phyloP scores from a whole-genome alignment of 1,284 basidiomycete genomes.

The Ustilago lituana region DNA sequence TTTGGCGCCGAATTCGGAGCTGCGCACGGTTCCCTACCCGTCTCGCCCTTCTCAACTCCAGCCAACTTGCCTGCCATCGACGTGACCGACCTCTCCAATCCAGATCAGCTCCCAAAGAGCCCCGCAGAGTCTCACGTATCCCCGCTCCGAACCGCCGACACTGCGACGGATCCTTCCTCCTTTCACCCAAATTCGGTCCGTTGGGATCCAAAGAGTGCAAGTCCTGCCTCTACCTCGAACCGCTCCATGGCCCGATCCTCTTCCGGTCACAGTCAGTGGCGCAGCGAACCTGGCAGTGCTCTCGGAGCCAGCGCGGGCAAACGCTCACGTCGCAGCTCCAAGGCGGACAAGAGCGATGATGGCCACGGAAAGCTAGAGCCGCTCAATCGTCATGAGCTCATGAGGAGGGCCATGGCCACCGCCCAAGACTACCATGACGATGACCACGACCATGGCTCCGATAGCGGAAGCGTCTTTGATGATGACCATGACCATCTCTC shows the following conservation, averaged over 20 bases:
- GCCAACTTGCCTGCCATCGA: constrained; percentile 37
- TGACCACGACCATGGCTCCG: constrained; percentile 16
- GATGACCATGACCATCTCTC: constrained; percentile 35
- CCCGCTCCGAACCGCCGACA: constrained; percentile 3
- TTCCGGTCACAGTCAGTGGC: constrained; percentile 15
- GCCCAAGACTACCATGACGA: constrained; percentile 34
- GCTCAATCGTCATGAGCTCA: constrained; percentile 58
- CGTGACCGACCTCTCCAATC: constrained; percentile 37
- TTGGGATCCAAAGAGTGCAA: neutral
- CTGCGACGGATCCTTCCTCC: neutral
- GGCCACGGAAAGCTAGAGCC: constrained; percentile 41
- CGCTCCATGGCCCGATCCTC: constrained; percentile 37
- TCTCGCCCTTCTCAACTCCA: constrained; percentile 32
- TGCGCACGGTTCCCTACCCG: constrained; percentile 22
- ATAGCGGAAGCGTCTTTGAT: constrained; percentile 34
- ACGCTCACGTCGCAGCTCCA: constrained; percentile 35
- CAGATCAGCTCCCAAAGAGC: constrained; percentile 4
- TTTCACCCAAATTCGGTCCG: neutral
- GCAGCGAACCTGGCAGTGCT: constrained; percentile 17
- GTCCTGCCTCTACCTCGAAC: neutral
- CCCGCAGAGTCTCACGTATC: constrained; percentile 18
- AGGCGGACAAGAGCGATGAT: constrained; percentile 40
- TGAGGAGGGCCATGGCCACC: constrained; percentile 61
- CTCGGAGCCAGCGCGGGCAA: constrained; percentile 13
- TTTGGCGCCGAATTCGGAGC: constrained; percentile 1